phyloP scores from a whole-genome alignment of 106 monocot species.

The Platanthera zijinensis region DNA sequence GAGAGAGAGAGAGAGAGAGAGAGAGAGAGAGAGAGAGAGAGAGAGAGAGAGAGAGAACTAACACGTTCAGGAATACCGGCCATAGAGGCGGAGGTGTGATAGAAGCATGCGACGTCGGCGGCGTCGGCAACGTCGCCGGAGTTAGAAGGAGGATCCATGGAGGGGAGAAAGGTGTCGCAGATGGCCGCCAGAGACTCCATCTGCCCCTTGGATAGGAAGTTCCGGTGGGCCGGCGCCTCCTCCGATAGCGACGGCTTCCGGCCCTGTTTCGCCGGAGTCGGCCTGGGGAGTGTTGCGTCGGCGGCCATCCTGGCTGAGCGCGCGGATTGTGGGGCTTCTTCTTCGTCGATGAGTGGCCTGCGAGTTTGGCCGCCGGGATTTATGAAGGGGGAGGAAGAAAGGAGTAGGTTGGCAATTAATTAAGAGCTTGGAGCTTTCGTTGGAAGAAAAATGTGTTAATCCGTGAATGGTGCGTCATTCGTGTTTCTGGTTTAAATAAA shows the following conservation, averaged over 20 bases:
- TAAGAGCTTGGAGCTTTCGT: neutral
- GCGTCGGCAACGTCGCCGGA: neutral
- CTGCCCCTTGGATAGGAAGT: constrained; percentile 13
- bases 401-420: constrained; percentile 3
- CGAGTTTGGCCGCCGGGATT: neutral
- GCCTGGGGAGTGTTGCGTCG: neutral
- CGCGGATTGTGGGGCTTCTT: neutral
- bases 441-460: neutral
- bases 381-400: neutral
- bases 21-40: too few relatives aligned
- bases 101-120: constrained; percentile 18
- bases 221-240: neutral
- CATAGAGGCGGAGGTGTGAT: constrained; percentile 38
- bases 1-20: too few relatives aligned
- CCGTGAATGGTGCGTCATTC: too few relatives aligned
- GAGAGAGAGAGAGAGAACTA: neutral
- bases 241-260: neutral
- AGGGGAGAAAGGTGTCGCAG: constrained; percentile 28
- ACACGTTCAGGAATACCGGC: constrained; percentile 7
- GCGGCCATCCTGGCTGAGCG: neutral
- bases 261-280: neutral
- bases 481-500: too few relatives aligned
- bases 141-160: constrained; percentile 7
- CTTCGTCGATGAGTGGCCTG: neutral
- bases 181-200: constrained; percentile 25